Percentiles rank a stretch among this genome's conserved stretches.
phyloP scores from a whole-genome alignment of 2,329 filamentous ascomycete species.

The Dryadomyces quercivorus region DNA sequence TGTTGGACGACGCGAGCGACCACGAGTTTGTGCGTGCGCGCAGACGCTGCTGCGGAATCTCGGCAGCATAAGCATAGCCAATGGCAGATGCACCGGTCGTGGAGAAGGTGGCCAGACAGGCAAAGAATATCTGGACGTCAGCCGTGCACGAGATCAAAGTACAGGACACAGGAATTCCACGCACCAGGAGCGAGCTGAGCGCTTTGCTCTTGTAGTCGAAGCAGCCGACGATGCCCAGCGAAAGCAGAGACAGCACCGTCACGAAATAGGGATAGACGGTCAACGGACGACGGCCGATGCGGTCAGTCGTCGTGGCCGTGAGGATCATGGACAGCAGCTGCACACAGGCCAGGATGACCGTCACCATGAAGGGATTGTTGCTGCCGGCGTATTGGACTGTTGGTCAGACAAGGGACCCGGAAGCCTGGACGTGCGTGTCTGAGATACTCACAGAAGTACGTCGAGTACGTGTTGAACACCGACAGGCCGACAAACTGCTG shows the following conservation, averaged over 20 bases:
- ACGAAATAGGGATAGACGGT: conserved; percentile 27
- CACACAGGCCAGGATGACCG: conserved; percentile 26
- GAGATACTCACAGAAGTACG: conserved; percentile 22
- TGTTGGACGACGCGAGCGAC: conserved; percentile 24
- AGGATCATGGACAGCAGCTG: conserved; percentile 29
- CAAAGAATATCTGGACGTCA: conserved; percentile 24
- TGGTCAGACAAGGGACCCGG: neutral
- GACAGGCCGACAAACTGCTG: conserved; percentile 26
- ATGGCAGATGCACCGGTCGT: conserved; percentile 29
- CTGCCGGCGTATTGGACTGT: conserved; percentile 18
- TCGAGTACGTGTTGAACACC: conserved; percentile 26
- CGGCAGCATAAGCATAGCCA: conserved; percentile 29
- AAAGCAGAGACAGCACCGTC: conserved; percentile 22
- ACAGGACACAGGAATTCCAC: neutral
- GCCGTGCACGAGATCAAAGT: neutral
- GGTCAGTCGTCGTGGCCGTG: conserved; percentile 22
- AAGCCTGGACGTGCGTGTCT: neutral
- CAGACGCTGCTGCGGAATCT: conserved; percentile 26
- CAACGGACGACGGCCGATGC: conserved; percentile 23
- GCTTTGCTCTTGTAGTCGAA: conserved; percentile 23
- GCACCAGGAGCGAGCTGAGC: conserved; percentile 16
- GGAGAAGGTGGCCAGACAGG: conserved; percentile 27
- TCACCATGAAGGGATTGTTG: conserved; percentile 28
- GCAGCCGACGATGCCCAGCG: conserved; percentile 26
- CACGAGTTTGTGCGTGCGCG: conserved; percentile 26